These are phyloP conservation scores for Balansia obtecta DNA, from an alignment of 2,329 filamentous ascomycete species.

Conservation along the genomic window DNA sequence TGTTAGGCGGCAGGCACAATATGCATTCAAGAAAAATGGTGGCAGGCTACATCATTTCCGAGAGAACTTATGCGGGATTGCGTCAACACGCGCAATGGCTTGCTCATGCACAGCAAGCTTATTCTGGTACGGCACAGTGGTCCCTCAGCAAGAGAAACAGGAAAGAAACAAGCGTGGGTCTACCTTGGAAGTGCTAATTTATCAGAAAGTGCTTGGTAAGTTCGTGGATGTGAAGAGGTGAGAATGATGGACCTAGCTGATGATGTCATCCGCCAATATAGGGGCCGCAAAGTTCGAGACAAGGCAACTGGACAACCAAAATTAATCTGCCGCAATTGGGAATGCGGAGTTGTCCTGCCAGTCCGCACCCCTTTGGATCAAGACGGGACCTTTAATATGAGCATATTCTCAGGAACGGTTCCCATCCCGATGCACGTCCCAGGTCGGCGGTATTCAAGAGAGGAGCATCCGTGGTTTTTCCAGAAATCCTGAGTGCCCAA, in stretches of 20 bases:
- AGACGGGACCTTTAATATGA: constrained; percentile 10
- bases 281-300: constrained; percentile 69
- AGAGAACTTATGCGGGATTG: constrained; percentile 61
- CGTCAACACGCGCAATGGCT: constrained; percentile 52
- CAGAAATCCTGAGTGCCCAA: constrained; percentile 12
- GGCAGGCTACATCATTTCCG: constrained; percentile 58
- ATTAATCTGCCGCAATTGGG: constrained; percentile 85
- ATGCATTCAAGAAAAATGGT: constrained; percentile 64
- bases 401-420: constrained; percentile 39
- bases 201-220: constrained; percentile 84
- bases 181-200: constrained; percentile 89
- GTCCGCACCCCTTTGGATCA: constrained; percentile 21
- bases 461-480: constrained; percentile 32
- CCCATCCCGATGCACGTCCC: constrained; percentile 55
- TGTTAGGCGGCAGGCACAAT: constrained; percentile 66
- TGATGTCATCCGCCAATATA: constrained; percentile 19
- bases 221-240: constrained; percentile 7
- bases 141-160: not conserved
- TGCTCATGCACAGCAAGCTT: constrained; percentile 85
- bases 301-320: constrained; percentile 54
- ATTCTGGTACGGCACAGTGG: constrained; percentile 33
- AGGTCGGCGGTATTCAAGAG: constrained; percentile 33
- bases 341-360: constrained; percentile 76
- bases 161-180: constrained; percentile 45
- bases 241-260: not conserved